A percentile compares a stretch with the other conserved stretches of the same genome.
phyloP scores from a whole-genome alignment of 2,329 filamentous ascomycete genomes.

The Colletotrichum liriopes region DNA sequence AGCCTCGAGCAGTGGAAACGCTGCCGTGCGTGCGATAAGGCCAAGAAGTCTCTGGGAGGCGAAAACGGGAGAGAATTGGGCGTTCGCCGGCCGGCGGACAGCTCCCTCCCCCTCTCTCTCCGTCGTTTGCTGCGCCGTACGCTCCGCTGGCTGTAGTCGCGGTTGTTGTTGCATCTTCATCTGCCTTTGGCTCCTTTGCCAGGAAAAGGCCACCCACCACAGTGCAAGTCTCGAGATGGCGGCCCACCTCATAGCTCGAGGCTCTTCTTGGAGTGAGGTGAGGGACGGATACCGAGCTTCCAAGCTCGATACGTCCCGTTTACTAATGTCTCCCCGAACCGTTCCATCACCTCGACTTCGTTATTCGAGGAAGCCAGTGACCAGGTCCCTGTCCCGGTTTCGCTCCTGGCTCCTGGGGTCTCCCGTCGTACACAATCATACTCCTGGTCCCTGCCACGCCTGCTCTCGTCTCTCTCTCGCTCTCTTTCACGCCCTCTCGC shows the following conservation, averaged over 20 bases:
- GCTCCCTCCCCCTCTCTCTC: background rate
- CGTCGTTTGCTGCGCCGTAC: background rate
- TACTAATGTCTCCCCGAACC: background rate
- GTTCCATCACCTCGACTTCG: background rate
- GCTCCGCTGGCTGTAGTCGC: background rate
- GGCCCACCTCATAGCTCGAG: too few species aligned
- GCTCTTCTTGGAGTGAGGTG: background rate
- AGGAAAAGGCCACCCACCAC: background rate
- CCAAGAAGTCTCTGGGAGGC: slow-evolving; percentile 19
- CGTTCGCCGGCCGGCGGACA: background rate
- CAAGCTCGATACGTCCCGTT: background rate
- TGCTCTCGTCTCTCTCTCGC: background rate
- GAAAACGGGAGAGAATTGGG: background rate
- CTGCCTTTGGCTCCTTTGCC: background rate
- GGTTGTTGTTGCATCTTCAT: background rate
- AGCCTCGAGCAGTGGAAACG: slow-evolving; percentile 21
- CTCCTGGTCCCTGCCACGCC: slow-evolving; percentile 4
- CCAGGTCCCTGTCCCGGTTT: slow-evolving; percentile 17
- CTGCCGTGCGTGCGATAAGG: slow-evolving; percentile 28
- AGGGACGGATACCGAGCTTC: background rate
- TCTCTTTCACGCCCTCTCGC: too few species aligned
- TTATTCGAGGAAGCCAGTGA: slow-evolving; percentile 24
- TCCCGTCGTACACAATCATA: background rate
- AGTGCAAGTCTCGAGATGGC: background rate
- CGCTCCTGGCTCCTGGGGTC: slow-evolving; percentile 11